Percentiles rank a stretch among this genome's conserved stretches.
phyloP scores from a whole-genome alignment of 2,329 filamentous ascomycete species.

The Hypoxylon sp. region DNA sequence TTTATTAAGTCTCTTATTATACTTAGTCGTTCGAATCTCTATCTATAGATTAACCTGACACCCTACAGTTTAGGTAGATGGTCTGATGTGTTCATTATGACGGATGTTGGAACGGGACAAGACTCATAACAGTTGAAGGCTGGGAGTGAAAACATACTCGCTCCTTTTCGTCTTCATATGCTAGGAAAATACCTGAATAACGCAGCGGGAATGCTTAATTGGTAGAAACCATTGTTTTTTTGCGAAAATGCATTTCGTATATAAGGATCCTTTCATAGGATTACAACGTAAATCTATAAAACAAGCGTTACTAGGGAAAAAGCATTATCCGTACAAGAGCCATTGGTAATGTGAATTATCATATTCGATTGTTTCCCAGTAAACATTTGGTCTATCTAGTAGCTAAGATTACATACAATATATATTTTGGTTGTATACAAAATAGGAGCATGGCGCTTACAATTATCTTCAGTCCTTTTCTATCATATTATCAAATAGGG shows the following conservation, averaged over 20 bases:
- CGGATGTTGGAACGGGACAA: background rate
- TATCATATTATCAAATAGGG: background rate
- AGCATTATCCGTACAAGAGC: too few relatives aligned
- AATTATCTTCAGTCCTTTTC: background rate
- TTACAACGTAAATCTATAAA: too few relatives aligned
- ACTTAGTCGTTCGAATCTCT: background rate
- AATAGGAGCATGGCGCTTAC: background rate
- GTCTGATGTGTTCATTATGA: background rate
- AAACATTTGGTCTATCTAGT: background rate
- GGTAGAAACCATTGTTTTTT: too few relatives aligned
- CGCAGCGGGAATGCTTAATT: too few relatives aligned
- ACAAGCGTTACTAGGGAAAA: too few relatives aligned
- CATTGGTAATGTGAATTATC: too few relatives aligned
- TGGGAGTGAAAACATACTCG: background rate
- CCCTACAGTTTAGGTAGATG: background rate
- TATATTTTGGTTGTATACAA: background rate
- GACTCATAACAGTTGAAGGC: background rate
- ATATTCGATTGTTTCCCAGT: background rate
- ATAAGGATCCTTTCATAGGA: too few relatives aligned
- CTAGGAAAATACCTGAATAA: too few relatives aligned
- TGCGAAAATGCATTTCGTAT: too few relatives aligned
- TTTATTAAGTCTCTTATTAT: conserved; percentile 1
- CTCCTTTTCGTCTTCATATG: background rate
- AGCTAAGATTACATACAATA: background rate
- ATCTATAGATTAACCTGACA: background rate